A percentile compares a stretch with the other conserved stretches of the same genome.
Evolutionary conservation across 352 stramenopile genomes (phyloP).

Genomic region (Phytophthora cryptogea): DNA sequence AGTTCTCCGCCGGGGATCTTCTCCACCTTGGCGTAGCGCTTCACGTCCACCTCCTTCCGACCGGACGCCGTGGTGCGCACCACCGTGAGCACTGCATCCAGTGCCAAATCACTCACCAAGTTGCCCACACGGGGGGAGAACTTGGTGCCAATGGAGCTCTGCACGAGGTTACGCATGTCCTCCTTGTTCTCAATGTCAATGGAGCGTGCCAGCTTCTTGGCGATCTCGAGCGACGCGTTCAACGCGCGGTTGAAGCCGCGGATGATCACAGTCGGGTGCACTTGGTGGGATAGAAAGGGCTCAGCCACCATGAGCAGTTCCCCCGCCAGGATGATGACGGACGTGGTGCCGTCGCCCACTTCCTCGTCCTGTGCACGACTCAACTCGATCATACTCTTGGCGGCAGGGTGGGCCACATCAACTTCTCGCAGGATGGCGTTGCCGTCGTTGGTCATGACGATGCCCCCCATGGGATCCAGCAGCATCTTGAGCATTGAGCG

Average conservation of each 20-base stretch:
- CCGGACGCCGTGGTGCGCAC: slow-evolving; percentile 83
- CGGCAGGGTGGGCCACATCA: slow-evolving; percentile 97
- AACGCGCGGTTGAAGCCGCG: slow-evolving; percentile 93
- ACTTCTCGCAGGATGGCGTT: slow-evolving; percentile 99
- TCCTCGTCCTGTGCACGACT: slow-evolving; percentile 99
- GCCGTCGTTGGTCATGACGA: slow-evolving; percentile 99
- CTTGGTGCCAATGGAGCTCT: slow-evolving; percentile 98
- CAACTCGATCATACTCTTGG: slow-evolving; percentile 99
- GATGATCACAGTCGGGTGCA: slow-evolving; percentile 99
- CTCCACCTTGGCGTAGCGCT: slow-evolving; percentile 99
- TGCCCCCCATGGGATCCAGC: slow-evolving; percentile 99
- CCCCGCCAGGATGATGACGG: slow-evolving; percentile 99
- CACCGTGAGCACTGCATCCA: slow-evolving; percentile 97
- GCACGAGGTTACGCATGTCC: slow-evolving; percentile 96
- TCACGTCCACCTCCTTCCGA: slow-evolving; percentile 98
- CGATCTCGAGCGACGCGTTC: slow-evolving; percentile 90
- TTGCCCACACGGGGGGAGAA: slow-evolving; percentile 98
- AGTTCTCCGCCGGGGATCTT: slow-evolving; percentile 99
- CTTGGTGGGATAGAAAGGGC: slow-evolving; percentile 95
- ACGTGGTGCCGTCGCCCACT: slow-evolving; percentile 99
- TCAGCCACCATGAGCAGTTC: slow-evolving; percentile 98
- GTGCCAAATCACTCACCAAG: slow-evolving; percentile 96
- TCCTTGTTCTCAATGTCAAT: slow-evolving; percentile 96
- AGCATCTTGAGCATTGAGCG: slow-evolving; percentile 99
- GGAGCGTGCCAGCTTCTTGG: slow-evolving; percentile 91